Evolutionary conservation across 1,139 yeast genomes (phyloP), one percentile per base, ranked within the genome.

Genomic region (Geotrichum klebahnii): DNA sequence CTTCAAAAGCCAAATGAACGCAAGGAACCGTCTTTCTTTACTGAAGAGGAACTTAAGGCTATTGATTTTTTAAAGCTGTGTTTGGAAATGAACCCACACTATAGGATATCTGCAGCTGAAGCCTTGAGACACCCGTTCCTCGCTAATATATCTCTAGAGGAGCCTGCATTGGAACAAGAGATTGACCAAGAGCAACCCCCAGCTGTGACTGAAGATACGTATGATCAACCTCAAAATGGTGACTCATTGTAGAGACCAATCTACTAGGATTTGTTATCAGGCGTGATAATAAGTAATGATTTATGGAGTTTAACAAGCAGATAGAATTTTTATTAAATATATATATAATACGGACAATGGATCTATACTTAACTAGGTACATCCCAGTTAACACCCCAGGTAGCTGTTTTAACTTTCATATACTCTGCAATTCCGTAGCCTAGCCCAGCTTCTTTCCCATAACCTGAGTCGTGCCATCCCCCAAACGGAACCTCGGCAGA

Each of bases 401-500:
- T 78, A 41, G 79, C 68, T 17, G 80, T 71, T 62, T 80, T 80
- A 50, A 79, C 67, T 34, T 74, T 77, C 12, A 78, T 70, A 64
- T 80, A 81, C 60, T 80, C 85, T 34, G 79, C 81, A 53, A 80
- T 66, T 50, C 84, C 85, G 59, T 78, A 75, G 52, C 77, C 67
- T 2, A 81, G 76, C 19, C 84, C 85, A 3, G 57, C 59, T 61
- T 80, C 85, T 65, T 83, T 77, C 41, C 85, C 85, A 57, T 79
- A 78, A 0, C 85, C 85, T 28, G 81, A 75, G 58, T 79, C 80
- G 57, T 78, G 76, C 43, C 80, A 72, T 52, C 86, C 86, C 20
- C 86, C 85, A 60, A 81, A 81, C 48, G 86, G 85, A 52, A 80
- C 63, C 28, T 82, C 72, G 33, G 78, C 74, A 56, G 80, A 84